Evolutionary conservation across 169 alveolate species (phyloP).

Genomic region (Neospora caninum): DNA sequence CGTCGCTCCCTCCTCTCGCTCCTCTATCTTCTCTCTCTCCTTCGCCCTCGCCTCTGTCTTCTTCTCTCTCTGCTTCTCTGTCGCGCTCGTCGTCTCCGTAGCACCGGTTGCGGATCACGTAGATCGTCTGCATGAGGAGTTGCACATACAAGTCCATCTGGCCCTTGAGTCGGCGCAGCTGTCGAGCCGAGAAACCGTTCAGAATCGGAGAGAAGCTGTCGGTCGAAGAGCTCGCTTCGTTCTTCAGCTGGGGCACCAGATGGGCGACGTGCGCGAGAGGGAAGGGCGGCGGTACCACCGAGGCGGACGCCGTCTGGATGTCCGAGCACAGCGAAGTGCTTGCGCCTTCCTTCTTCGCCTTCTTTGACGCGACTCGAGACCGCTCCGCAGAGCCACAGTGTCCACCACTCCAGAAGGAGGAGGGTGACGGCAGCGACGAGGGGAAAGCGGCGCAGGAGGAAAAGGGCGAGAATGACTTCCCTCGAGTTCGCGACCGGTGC

Average conservation of each 20-base stretch:
- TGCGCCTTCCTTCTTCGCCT: background rate
- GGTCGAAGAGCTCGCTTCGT: background rate
- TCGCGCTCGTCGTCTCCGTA: background rate
- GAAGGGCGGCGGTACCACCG: slow-evolving; percentile 33
- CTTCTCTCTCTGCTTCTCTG: background rate
- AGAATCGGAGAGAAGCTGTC: background rate
- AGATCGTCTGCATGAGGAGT: slow-evolving; percentile 43
- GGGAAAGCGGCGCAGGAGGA: background rate
- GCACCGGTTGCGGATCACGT: background rate
- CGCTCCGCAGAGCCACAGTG: background rate
- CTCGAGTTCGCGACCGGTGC: background rate
- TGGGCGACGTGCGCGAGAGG: slow-evolving; percentile 28
- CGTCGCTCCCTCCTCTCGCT: background rate
- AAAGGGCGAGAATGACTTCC: background rate
- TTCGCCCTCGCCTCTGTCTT: background rate
- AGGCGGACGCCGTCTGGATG: background rate
- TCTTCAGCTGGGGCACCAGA: slow-evolving; percentile 48
- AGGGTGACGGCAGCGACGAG: background rate
- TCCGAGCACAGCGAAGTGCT: background rate
- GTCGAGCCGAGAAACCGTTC: slow-evolving; percentile 34
- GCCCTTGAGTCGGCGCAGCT: slow-evolving; percentile 23
- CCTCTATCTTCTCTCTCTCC: background rate
- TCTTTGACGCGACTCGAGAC: background rate
- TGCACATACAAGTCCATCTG: slow-evolving; percentile 44
- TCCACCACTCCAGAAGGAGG: background rate